phyloP scores from a whole-genome alignment of 2,329 filamentous ascomycete species.

The Fonsecaea nubica region DNA sequence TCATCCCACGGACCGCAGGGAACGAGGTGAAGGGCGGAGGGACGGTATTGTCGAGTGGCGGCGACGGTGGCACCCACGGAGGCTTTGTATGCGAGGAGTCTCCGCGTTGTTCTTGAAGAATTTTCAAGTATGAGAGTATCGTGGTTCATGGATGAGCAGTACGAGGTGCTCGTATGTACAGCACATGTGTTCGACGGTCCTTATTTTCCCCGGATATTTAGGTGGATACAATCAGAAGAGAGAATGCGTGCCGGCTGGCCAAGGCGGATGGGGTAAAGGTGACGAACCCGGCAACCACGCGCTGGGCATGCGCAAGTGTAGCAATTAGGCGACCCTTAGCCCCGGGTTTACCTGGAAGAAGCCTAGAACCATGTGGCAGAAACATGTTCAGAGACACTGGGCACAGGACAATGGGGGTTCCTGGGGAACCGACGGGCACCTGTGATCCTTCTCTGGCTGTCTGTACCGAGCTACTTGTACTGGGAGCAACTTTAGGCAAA shows the following conservation, averaged over 20 bases:
- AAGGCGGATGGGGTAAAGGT: constrained; percentile 10
- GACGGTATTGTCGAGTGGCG: background rate
- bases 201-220: constrained; percentile 1
- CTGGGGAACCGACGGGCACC: background rate
- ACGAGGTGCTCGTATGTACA: background rate
- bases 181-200: background rate
- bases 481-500: background rate
- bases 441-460: background rate
- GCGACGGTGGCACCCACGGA: background rate
- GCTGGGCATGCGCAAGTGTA: background rate
- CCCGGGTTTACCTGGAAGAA: constrained; percentile 1
- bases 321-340: constrained; percentile 1
- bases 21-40: background rate
- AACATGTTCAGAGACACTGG: background rate
- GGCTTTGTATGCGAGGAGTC: background rate
- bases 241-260: background rate
- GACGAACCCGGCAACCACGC: constrained; percentile 8
- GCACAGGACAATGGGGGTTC: background rate
- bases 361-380: background rate
- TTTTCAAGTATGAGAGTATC: background rate
- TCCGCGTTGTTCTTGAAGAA: background rate
- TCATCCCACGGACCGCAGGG: background rate
- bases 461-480: background rate
- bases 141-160: background rate
- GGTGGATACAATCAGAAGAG: constrained; percentile 1